These are phyloP conservation scores for Xanthoparmelia taractica DNA, from an alignment of 495 filamentous ascomycete genomes.

Conservation along the genomic window DNA sequence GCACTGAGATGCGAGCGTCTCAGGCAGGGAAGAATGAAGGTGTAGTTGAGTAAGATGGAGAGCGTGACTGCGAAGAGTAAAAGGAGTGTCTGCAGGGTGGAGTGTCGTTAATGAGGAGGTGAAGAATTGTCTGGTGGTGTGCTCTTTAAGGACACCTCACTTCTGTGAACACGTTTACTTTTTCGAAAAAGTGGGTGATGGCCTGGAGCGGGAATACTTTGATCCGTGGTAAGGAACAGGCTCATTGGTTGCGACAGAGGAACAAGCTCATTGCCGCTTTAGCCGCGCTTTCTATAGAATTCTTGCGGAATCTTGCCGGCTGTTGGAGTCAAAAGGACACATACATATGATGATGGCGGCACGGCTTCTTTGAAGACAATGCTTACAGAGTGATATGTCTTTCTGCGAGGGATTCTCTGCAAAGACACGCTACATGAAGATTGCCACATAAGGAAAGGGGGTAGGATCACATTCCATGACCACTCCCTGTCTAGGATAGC, in stretches of 20 bases:
- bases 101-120: neutral
- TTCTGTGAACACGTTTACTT: neutral
- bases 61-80: neutral
- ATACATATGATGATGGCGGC: neutral
- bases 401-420: too few relatives aligned
- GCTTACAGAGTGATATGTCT: too few relatives aligned
- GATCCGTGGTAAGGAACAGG: neutral
- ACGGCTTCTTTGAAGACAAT: too few relatives aligned
- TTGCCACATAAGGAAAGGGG: too few relatives aligned
- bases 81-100: neutral
- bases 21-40: neutral
- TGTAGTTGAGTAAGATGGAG: neutral
- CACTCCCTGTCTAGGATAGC: too few relatives aligned
- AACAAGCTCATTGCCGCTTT: neutral
- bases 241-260: neutral
- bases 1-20: neutral
- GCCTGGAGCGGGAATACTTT: neutral
- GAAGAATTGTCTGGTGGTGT: neutral
- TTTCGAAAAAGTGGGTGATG: neutral
- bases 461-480: too few relatives aligned
- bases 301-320: neutral
- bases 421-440: too few relatives aligned
- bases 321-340: neutral
- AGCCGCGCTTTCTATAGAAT: neutral
- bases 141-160: neutral